Percentiles rank a stretch among this genome's conserved stretches.
Evolutionary conservation across 2,329 filamentous ascomycete species (phyloP).

Genomic region (Beauveria rudraprayagi): DNA sequence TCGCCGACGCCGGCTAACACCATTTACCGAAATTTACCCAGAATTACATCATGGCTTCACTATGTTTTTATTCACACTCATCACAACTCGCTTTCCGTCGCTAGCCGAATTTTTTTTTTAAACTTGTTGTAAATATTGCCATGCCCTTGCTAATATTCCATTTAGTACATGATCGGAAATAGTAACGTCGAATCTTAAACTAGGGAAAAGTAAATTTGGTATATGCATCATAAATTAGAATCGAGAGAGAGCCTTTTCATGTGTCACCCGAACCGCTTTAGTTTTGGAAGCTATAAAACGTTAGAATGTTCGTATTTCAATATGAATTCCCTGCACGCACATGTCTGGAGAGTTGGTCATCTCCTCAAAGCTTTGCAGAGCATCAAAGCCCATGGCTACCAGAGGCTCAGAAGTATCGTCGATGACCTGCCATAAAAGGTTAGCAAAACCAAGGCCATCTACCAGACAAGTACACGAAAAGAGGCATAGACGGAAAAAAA

Average conservation of each 20-base stretch:
- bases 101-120: background rate
- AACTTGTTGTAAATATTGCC: background rate
- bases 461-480: background rate
- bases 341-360: conserved; percentile 55
- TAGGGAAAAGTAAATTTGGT: background rate
- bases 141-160: background rate
- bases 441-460: conserved; percentile 9
- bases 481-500: conserved; percentile 13
- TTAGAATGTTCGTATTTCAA: background rate
- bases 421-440: conserved; percentile 41
- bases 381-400: conserved; percentile 70
- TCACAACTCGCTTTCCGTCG: background rate
- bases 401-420: conserved; percentile 69
- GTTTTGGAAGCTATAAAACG: conserved; percentile 8
- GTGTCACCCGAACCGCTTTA: background rate
- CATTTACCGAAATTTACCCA: conserved; percentile 11
- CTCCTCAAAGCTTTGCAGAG: conserved; percentile 75
- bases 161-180: background rate
- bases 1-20: conserved; percentile 9
- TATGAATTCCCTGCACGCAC: conserved; percentile 25
- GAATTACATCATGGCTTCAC: conserved; percentile 4
- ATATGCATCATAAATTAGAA: background rate
- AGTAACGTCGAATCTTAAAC: background rate
- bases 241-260: background rate
- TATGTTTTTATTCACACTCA: background rate